Base-by-base conservation (phyloP, 768 basidiomycete genomes). In the Crucibulum laeve region DNA sequence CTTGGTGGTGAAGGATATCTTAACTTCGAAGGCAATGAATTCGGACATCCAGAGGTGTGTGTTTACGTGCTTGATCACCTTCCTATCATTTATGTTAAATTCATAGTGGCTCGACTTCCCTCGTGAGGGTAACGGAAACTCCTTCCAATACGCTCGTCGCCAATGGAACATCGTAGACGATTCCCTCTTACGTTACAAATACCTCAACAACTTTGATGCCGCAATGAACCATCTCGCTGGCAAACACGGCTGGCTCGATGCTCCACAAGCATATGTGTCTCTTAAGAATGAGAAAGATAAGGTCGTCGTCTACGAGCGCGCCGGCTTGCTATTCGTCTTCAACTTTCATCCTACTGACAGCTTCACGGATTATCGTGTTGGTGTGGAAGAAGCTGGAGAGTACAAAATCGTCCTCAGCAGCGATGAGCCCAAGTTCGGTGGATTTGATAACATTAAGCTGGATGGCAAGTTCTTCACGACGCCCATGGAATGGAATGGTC, bases 21-120 rank as follows among this genome's bases (percentile, higher is more conserved):
- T 49, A 98, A 96, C 64, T 99, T 99, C 44, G 92, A 95, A 63
- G 93, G 91, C 24, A 98, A 97, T 51, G 95, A 99, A 59, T 99
- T 99, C 58, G 95, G 95, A 33, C 95, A 99, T 62, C 95, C 95
- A 8, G 95, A 99, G 71, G 91, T 85, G 48, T 36, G 70, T 59
- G 17, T 37, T 34, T n/a, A 28, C 33, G 28, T 17, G 41, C 22
- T 30, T n/a, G 15, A 3, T 5, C 11, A 13, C 4, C 11, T 5
- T n/a, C 10, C 19, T 10, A 21, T 36, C 19, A 26, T 42, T 11
- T 43, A 19, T 40, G 38, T 49, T 28, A 54, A 30, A 14, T n/a
- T 34, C 26, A 3, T 33, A 91, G 83, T 99, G 96, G 96, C 91
- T 99, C 55, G 96, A 99, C 65, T 99, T 99, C 68, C 96, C 96